These are phyloP conservation scores for Sarocladium kiliense DNA, from an alignment of 2,329 filamentous ascomycete genomes.

Conservation along the genomic window DNA sequence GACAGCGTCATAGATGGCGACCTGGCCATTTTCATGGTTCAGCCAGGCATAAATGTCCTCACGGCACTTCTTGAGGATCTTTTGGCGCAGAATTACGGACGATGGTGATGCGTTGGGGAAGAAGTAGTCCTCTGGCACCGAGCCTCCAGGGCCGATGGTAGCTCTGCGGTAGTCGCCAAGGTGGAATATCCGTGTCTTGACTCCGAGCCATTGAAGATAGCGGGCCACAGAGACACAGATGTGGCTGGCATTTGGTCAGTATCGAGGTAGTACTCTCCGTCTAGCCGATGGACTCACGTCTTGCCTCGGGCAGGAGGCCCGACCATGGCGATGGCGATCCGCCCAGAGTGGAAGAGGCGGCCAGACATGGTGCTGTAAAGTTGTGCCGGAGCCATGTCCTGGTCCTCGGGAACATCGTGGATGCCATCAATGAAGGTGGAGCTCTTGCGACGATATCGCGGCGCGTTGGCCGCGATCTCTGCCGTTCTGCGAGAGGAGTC, in stretches of 20 bases:
- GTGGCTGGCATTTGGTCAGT: slow-evolving; percentile 50
- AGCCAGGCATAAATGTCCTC: slow-evolving; percentile 97
- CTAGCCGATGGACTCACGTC: slow-evolving; percentile 55
- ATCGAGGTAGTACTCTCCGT: neutral
- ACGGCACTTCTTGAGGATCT: slow-evolving; percentile 94
- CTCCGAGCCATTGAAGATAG: slow-evolving; percentile 93
- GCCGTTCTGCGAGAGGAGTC: slow-evolving; percentile 59
- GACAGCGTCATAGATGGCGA: slow-evolving; percentile 97
- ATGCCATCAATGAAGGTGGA: slow-evolving; percentile 97
- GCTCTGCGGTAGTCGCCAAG: slow-evolving; percentile 93
- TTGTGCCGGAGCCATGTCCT: slow-evolving; percentile 85
- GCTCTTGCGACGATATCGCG: slow-evolving; percentile 84
- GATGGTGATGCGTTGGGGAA: slow-evolving; percentile 89
- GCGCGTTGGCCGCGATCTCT: slow-evolving; percentile 86
- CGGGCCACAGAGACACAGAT: slow-evolving; percentile 93
- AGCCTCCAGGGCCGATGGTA: slow-evolving; percentile 75
- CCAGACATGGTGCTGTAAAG: slow-evolving; percentile 98
- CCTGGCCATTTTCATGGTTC: slow-evolving; percentile 95
- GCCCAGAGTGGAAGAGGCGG: slow-evolving; percentile 90
- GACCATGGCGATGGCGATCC: slow-evolving; percentile 96
- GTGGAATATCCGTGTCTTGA: slow-evolving; percentile 97
- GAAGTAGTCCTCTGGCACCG: slow-evolving; percentile 96
- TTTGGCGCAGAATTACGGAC: slow-evolving; percentile 90
- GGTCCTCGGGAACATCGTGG: slow-evolving; percentile 81
- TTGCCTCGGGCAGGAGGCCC: slow-evolving; percentile 93